Base-by-base conservation (phyloP, 2,329 filamentous ascomycete genomes). In the Penicillium sp. region DNA sequence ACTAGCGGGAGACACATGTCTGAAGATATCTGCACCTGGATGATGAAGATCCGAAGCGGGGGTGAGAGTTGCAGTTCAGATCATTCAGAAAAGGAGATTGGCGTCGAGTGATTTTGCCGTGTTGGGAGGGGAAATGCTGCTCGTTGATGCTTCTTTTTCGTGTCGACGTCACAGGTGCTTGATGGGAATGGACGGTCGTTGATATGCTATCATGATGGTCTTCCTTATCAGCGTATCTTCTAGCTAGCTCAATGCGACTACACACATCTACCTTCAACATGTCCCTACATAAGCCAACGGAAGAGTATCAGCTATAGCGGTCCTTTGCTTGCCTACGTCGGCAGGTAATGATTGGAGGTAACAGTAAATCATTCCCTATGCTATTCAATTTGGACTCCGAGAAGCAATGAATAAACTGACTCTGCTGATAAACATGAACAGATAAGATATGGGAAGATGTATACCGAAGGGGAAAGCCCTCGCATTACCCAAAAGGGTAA, bases 401-500 rank as follows among this genome's bases (percentile, higher is more conserved):
- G 13, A 14, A 28, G 4, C n/a, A 14, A 13, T 41, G 44, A 7
- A 28, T 41, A 25, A 18, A 36, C 42, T 35, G 38, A 30, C 44
- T 36, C 7, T 39, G 18, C 13, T 30, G 27, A n/a, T 22, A 14
- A 25, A 45, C 16, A 27, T 39, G 29, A 29, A 43, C 29, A 55
- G 52, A 57, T 52, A 49, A 53, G 46, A 14, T 13, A 44, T 49
- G 58, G 46, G 58, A 63, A 49, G 41, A 40, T 25, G 12, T 57
- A 38, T 50, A 65, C 64, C 33, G 50, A 66, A 59, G 33, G 4
- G 59, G 64, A 54, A 54, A 59, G 50, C 55, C 39, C 40, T 42
- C 33, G 40, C 37, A 49, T 61, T 66, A 49, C 65, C 63, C 29
- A 41, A 61, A 62, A 53, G 18, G 64, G 65, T 49, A 63, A 67